Percentiles rank a stretch among this genome's conserved stretches.
These are phyloP conservation scores for Lecanosticta acicola DNA, from an alignment of 2,329 filamentous ascomycete genomes.

Conservation along the genomic window DNA sequence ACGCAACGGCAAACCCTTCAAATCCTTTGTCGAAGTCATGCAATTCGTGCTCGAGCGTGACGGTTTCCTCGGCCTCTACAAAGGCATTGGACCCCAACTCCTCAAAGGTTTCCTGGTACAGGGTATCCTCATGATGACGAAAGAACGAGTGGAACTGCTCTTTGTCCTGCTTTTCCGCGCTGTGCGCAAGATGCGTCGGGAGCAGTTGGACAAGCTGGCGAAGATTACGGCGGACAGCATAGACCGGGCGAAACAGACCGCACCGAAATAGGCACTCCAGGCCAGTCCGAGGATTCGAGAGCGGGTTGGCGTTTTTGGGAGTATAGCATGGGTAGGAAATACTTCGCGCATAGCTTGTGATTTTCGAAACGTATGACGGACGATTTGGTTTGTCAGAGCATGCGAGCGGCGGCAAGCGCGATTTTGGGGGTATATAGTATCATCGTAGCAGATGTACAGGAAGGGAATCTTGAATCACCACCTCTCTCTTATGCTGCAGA, in stretches of 20 bases:
- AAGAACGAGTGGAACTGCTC: slow-evolving; percentile 85
- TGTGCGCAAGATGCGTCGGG: slow-evolving; percentile 62
- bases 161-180: slow-evolving; percentile 85
- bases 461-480: slow-evolving; percentile 5
- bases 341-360: slow-evolving; percentile 1
- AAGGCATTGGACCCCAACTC: slow-evolving; percentile 92
- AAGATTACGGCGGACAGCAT: slow-evolving; percentile 55
- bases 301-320: slow-evolving; percentile 10
- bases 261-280: background rate
- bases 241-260: slow-evolving; percentile 40
- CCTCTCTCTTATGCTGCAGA: too few relatives aligned
- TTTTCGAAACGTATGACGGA: slow-evolving; percentile 1
- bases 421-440: slow-evolving; percentile 22
- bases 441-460: slow-evolving; percentile 22
- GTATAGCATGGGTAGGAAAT: slow-evolving; percentile 6
- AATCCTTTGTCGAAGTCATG: slow-evolving; percentile 92
- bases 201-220: slow-evolving; percentile 64
- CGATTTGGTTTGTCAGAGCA: too few relatives aligned
- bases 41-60: slow-evolving; percentile 86
- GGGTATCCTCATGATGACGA: slow-evolving; percentile 97
- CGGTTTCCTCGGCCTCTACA: slow-evolving; percentile 78
- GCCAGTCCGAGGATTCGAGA: background rate
- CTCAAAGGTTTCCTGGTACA: slow-evolving; percentile 90
- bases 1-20: slow-evolving; percentile 84
- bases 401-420: too few relatives aligned